Base-by-base conservation (phyloP, 139 green algal species). In the Tetradesmus obliquus region DNA sequence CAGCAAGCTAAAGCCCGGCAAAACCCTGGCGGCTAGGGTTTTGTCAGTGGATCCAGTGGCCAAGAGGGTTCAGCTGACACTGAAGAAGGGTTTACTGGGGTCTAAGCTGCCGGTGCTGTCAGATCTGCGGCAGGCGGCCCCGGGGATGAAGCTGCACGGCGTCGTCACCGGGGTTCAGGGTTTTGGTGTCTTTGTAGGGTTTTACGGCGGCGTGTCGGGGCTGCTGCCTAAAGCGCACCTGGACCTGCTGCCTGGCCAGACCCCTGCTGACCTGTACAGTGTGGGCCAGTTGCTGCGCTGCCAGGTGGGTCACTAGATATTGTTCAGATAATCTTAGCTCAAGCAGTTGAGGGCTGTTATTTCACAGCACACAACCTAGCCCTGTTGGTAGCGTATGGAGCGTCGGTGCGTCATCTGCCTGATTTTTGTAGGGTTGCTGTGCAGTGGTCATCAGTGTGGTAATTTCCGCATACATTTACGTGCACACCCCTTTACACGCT, bases 171-270 rank as follows among this genome's bases (percentile, higher is more conserved):
- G 98, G 22, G 92, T 97, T 15, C 84, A 82, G 71, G 57, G 76
- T 51, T 97, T 96, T 74, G 98, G 98, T 80, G 95, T 98, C 6
- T 99, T 99, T 93, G 95, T 99, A 32, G 79, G 76, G 0, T 99
- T 99, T 89, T 99, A 96, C 91, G 95, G 94, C 17, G 95, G 94
- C 69, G 69, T 99, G 19, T 92, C 57, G 5, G 97, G 98, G 55
- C 80, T 98, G 8, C 95, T 94, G 5, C 93, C 83, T 0, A 76
- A 83, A 12, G 45, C 85, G 10, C 93, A 98, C 87, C 94, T 98
- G 81, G 97, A 95, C 22, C 94, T 99, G 82, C 55, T 94, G 6
- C 54, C 90, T 3, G 96, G 92, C 0, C 93, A 97, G 86, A 93
- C 88, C 45, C 94, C 96, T 3, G 60, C 88, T 1, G 91, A 97